These are phyloP conservation scores for Paxillus rubicundulus DNA, from an alignment of 768 basidiomycete genomes.

Conservation along the genomic window DNA sequence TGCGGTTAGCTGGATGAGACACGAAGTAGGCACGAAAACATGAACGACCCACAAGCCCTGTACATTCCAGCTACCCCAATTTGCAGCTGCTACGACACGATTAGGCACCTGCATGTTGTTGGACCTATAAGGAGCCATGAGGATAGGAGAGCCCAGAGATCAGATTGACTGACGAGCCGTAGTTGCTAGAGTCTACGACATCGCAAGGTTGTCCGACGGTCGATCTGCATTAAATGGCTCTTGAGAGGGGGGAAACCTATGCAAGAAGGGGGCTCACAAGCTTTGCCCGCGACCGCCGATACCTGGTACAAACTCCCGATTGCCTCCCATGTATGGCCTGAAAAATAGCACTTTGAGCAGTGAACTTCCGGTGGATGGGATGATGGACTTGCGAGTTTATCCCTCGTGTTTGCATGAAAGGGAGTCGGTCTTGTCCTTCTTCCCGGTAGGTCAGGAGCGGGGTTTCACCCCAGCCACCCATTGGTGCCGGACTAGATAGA, in stretches of 20 bases:
- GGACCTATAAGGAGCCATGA: constrained; percentile 6
- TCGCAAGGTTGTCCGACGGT: neutral
- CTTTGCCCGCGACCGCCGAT: constrained; percentile 7
- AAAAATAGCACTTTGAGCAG: neutral
- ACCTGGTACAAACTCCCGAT: neutral
- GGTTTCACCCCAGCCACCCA: constrained; percentile 1
- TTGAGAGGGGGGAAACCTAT: neutral
- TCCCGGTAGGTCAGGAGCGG: neutral
- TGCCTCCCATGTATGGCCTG: constrained; percentile 7
- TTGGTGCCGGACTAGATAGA: neutral
- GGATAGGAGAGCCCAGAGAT: neutral
- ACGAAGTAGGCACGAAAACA: constrained; percentile 8
- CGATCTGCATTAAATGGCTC: constrained; percentile 7
- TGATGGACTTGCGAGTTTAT: constrained; percentile 10
- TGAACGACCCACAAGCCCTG: constrained; percentile 13
- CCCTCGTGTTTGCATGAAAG: neutral
- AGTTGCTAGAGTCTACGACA: constrained; percentile 3
- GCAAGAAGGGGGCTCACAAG: constrained; percentile 13
- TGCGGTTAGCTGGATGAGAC: constrained; percentile 13
- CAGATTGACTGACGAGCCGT: constrained; percentile 13
- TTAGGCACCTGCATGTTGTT: constrained; percentile 2
- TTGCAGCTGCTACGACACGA: neutral
- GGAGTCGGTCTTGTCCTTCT: constrained; percentile 6
- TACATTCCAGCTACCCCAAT: neutral
- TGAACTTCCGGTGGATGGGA: neutral